Base-by-base conservation (phyloP, 257 asterid genomes). In the Penstemon davidsonii region DNA sequence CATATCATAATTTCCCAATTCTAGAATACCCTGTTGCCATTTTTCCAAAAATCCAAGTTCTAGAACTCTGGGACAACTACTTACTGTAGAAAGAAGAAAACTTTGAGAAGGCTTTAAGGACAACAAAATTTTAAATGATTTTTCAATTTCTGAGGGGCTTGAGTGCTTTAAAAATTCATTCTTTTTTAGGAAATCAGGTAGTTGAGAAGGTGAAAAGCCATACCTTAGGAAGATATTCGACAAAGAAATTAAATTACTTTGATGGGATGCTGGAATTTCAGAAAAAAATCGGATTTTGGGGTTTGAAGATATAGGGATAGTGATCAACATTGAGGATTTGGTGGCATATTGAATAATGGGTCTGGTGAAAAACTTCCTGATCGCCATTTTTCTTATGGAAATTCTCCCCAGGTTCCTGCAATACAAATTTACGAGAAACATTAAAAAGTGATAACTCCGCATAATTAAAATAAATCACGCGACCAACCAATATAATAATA, bases 211-310 rank as follows among this genome's bases (percentile, higher is more conserved):
- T 18, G 86, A 80, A 69, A 87, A 86, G 44, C 92, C 96, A 59
- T 89, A 83, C 78, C 83, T 82, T 56, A 71, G 84, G 74, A 92
- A 83, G 67, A 85, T 81, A 74, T 45, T 78, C 50, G 82, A 72
- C 70, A 87, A 77, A 33, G 85, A 42, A 55, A 67, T 67, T 38
- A 83, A 76, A 64, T 75, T 75, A 49, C 70, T 50, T 15, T 73
- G 72, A 25, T 33, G 73, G 39, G 66, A 19, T 54, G 66, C 12
- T 11, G 72, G 67, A 52, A 4, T 9, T 37, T 43, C 56, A 60
- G 77, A 78, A 71, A 76, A 70, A 52, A 53, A 67, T 18, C 6
- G 67, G 43, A 39, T 50, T 62, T 3, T 19, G 64, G 56, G 64
- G 55, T 2, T 39, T 3, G 49, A 47, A 62, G 69, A 49, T 42